Evolutionary conservation across 1,284 basidiomycete species (phyloP).

Genomic region (Meira nashicola): DNA sequence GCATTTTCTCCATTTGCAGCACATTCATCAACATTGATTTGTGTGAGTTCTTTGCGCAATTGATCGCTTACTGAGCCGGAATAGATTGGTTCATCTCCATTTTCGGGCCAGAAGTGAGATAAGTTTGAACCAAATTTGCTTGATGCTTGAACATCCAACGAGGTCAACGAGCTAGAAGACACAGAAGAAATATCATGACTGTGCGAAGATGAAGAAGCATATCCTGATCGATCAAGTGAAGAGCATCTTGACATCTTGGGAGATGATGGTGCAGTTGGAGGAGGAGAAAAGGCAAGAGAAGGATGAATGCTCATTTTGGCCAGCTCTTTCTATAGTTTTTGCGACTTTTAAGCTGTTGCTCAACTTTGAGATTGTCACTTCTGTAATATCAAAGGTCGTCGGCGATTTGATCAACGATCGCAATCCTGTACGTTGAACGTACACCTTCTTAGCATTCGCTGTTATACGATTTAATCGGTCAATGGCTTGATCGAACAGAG

Average conservation of each 20-base stretch:
- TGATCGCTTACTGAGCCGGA: conserved; percentile 37
- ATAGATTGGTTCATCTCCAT: conserved; percentile 24
- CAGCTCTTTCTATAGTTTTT: too few relatives aligned
- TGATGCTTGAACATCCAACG: background rate
- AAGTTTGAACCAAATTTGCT: background rate
- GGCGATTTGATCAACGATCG: too few relatives aligned
- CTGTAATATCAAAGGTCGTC: too few relatives aligned
- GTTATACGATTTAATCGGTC: background rate
- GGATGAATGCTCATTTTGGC: background rate
- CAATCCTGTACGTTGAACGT: background rate
- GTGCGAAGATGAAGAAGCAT: background rate
- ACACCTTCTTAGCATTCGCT: background rate
- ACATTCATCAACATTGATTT: conserved; percentile 54
- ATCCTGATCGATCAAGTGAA: background rate
- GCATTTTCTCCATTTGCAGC: conserved; percentile 76
- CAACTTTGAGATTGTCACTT: too few relatives aligned
- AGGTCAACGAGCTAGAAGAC: background rate
- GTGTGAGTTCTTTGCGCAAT: conserved; percentile 31
- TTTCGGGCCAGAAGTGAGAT: background rate
- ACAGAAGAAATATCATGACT: background rate
- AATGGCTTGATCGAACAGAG: background rate
- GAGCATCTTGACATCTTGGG: background rate
- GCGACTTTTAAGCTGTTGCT: background rate
- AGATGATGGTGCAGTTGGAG: conserved; percentile 2
- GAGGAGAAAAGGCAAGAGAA: background rate